These are phyloP conservation scores for Cynara cardunculus DNA, from an alignment of 129 eudicot genomes.

Conservation along the genomic window DNA sequence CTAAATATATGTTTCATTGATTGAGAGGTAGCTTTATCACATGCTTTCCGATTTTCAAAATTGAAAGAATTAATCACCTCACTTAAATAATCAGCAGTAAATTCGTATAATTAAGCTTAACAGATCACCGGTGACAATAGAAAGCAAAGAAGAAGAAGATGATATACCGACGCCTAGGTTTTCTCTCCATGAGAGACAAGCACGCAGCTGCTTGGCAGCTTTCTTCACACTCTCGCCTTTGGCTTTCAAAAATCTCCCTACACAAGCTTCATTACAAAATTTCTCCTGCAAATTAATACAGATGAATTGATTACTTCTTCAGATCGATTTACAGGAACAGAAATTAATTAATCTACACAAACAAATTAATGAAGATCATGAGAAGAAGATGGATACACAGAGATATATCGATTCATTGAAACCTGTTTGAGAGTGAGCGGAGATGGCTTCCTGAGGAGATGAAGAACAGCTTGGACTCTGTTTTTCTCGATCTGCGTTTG, in stretches of 20 bases:
- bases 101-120: neutral
- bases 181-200: slow-evolving; percentile 88
- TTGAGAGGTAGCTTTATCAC: neutral
- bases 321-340: slow-evolving; percentile 2
- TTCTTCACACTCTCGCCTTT: slow-evolving; percentile 91
- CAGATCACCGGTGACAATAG: neutral
- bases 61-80: neutral
- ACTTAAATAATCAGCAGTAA: neutral
- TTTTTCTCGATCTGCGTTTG: slow-evolving; percentile 29
- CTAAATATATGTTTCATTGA: neutral
- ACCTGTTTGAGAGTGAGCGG: slow-evolving; percentile 94
- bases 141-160: slow-evolving; percentile 5
- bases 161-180: slow-evolving; percentile 60
- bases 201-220: slow-evolving; percentile 84
- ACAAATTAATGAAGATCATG: neutral
- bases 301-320: neutral
- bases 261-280: slow-evolving; percentile 79
- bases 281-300: slow-evolving; percentile 56
- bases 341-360: neutral
- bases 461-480: slow-evolving; percentile 75
- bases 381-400: neutral
- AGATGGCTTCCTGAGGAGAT: slow-evolving; percentile 58
- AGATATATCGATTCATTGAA: neutral
- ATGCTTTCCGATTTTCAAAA: neutral
- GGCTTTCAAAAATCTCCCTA: slow-evolving; percentile 67